Base-by-base conservation (phyloP, 495 filamentous ascomycete genomes). In the Aspergillus campestris region DNA sequence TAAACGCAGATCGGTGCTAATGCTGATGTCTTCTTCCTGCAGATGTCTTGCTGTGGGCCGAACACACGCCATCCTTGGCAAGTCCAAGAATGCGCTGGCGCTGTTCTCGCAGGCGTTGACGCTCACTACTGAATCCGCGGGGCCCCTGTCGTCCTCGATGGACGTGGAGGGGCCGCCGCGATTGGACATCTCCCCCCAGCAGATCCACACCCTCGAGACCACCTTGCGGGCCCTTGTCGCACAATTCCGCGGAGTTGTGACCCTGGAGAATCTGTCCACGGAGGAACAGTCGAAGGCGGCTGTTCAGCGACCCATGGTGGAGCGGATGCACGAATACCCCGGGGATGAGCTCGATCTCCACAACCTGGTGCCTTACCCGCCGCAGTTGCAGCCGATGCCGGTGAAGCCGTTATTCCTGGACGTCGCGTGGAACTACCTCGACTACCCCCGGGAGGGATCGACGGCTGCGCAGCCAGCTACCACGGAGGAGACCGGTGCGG, bases 371-470 rank as follows among this genome's bases (percentile, higher is more conserved):
- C 75, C 77, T 0, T 96, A 89, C 59, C 94, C 92, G 5, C 91
- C 92, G 0, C 79, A 78, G 51, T 67, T 95, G 43, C 78, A 86
- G 45, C 78, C 86, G 0, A 78, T 96, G 32, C 89, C 92, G 0
- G 89, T 96, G 11, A 99, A 99, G 65, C 94, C 92, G 11, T 63
- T 99, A 11, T 97, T 96, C 73, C 77, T 97, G 37, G 92, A 99
- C 60, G 86, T 95, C 9, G 92, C 92, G 11, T 97, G 88, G 85
- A 99, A 97, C 61, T 99, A 95, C 60, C 88, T 99, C 48, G 82
- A 89, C 14, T 99, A 99, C 62, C 90, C 92, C 2, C 86, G 84
- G 3, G 57, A 58, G 29, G 49, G 47, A 2, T 40, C 47, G 10
- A 42, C 37, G 7, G 51, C 29, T 12, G 29, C 10, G 42, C 9